Conservation (phyloP, 495 filamentous ascomycete genomes). For the Penicillium samsonianum region DNA sequence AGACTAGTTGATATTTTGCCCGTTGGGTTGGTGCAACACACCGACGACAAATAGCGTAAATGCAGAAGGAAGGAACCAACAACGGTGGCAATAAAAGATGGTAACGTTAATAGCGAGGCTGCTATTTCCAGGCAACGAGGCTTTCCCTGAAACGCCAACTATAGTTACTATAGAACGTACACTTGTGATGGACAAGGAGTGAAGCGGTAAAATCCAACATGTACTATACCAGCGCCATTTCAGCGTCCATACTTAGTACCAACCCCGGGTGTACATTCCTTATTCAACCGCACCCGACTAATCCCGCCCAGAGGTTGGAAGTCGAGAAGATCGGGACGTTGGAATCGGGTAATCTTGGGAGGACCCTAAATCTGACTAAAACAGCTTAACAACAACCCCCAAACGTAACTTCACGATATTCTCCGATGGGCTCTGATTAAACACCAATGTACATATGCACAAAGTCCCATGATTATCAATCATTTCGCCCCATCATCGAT, state of each 20-base stretch:
- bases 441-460: background rate
- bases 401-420: background rate
- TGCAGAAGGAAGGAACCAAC: background rate
- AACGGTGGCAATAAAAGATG: background rate
- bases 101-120: background rate
- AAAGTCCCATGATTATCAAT: background rate
- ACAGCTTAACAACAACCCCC: background rate
- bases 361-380: background rate
- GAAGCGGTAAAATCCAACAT: background rate
- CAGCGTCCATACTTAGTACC: background rate
- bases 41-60: background rate
- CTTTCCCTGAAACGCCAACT: background rate
- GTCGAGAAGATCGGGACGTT: background rate
- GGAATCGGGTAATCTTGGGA: background rate
- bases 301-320: background rate
- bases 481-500: background rate
- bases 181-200: background rate
- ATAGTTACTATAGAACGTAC: background rate
- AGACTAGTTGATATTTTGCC: constrained; percentile 26
- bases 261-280: background rate
- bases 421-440: background rate
- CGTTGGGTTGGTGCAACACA: constrained; percentile 62
- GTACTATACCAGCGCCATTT: background rate
- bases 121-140: background rate
- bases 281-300: constrained; percentile 24